Percentiles rank a stretch among this genome's conserved stretches.
phyloP scores from a whole-genome alignment of 768 basidiomycete species.

The Serendipita vermifera region DNA sequence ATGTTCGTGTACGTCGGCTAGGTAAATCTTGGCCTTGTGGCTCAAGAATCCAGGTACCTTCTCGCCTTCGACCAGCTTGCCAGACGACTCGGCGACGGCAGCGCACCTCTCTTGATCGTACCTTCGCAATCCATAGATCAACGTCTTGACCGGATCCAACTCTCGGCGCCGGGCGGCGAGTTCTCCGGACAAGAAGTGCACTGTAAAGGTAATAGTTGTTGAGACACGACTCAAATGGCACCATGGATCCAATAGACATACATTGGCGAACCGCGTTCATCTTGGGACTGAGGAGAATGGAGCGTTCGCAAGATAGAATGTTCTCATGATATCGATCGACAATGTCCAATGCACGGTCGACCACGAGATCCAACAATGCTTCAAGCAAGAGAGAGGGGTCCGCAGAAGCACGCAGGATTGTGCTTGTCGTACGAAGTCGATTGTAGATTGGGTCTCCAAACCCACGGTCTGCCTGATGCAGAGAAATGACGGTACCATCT shows the following conservation, averaged over 20 bases:
- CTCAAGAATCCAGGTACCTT: slow-evolving; percentile 30
- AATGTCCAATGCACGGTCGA: slow-evolving; percentile 54
- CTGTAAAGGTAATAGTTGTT: no score
- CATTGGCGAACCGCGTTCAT: slow-evolving; percentile 47
- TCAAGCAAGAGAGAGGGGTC: slow-evolving; percentile 61
- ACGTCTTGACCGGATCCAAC: slow-evolving; percentile 53
- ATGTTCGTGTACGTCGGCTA: slow-evolving; percentile 68
- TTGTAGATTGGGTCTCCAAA: slow-evolving; percentile 36
- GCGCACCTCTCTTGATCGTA: slow-evolving; percentile 58
- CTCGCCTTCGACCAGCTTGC: slow-evolving; percentile 13
- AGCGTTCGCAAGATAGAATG: slow-evolving; percentile 47
- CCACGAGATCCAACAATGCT: slow-evolving; percentile 50
- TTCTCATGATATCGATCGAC: slow-evolving; percentile 55
- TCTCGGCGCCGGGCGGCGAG: slow-evolving; percentile 62
- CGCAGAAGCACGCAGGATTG: slow-evolving; percentile 45
- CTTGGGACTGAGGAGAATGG: slow-evolving; percentile 45
- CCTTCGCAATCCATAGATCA: slow-evolving; percentile 53
- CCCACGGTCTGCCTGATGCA: slow-evolving; percentile 27
- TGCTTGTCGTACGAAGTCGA: slow-evolving; percentile 46
- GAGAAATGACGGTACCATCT: slow-evolving; percentile 50
- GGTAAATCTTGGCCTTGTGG: slow-evolving; percentile 26
- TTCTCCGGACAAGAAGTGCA: slow-evolving; percentile 66
- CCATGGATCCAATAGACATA: slow-evolving; percentile 23
- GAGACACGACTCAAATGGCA: no score
- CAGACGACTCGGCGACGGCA: slow-evolving; percentile 39